Percentiles rank a stretch among this genome's conserved stretches.
Evolutionary conservation across 495 filamentous ascomycete species (phyloP).

Genomic region (Penicillium bovifimosum): DNA sequence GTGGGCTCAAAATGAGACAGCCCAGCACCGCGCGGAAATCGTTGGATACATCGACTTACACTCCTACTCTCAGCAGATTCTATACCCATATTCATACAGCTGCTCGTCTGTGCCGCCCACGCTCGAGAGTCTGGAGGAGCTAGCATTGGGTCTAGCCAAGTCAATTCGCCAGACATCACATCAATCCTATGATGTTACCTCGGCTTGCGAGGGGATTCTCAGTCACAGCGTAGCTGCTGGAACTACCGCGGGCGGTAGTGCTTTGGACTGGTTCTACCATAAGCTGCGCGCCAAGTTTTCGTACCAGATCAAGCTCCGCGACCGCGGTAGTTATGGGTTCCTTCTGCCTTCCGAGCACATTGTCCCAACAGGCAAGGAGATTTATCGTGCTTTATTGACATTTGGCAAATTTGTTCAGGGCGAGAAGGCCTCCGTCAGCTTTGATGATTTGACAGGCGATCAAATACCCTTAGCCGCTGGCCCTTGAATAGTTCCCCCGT

Average conservation of each 20-base stretch:
- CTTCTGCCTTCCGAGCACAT: conserved; percentile 84
- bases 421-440: conserved; percentile 14
- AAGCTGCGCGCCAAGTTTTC: conserved; percentile 74
- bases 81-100: conserved; percentile 87
- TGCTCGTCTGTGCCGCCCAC: conserved; percentile 74
- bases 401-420: conserved; percentile 69
- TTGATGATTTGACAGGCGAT: neutral
- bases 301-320: conserved; percentile 92
- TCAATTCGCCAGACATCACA: conserved; percentile 73
- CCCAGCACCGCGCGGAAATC: conserved; percentile 63
- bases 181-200: conserved; percentile 71
- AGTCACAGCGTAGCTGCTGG: conserved; percentile 39
- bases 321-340: conserved; percentile 94
- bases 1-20: conserved; percentile 82
- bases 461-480: neutral
- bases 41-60: conserved; percentile 86
- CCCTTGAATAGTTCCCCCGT: neutral
- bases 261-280: conserved; percentile 95
- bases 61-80: conserved; percentile 90
- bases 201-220: conserved; percentile 83
- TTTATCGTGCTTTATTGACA: conserved; percentile 73
- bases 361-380: conserved; percentile 81
- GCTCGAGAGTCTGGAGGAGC: conserved; percentile 84
- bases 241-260: conserved; percentile 62
- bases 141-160: conserved; percentile 85